Evolutionary conservation across 2,329 filamentous ascomycete genomes (phyloP).

Genomic region (Thelonectria olida): DNA sequence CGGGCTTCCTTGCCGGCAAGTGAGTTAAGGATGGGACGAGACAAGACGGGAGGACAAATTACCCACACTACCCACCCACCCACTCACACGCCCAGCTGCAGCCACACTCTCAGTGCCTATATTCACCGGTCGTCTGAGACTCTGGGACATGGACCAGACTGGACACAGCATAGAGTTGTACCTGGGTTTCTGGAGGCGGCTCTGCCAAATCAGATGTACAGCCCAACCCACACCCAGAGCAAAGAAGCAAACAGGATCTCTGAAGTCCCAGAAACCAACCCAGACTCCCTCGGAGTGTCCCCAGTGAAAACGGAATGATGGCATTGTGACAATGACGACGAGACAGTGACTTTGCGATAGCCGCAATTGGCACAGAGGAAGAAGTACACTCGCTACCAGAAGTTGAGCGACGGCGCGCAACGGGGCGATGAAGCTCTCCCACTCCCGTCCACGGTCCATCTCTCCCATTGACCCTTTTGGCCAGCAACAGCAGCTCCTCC

Average conservation of each 20-base stretch:
- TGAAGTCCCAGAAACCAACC: too few species aligned
- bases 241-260: background rate
- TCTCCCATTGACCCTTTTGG: too few species aligned
- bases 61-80: conserved; percentile 16
- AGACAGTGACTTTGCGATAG: background rate
- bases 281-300: conserved; percentile 19
- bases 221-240: background rate
- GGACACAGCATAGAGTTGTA: background rate
- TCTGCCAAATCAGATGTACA: background rate
- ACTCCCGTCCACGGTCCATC: background rate
- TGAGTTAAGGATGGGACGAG: background rate
- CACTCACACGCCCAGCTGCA: background rate
- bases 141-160: background rate
- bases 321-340: conserved; percentile 9
- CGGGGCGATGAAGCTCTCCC: too few species aligned
- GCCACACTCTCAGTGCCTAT: background rate
- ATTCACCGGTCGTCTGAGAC: background rate
- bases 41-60: conserved; percentile 4
- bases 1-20: background rate
- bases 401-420: conserved; percentile 4
- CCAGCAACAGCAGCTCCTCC: background rate
- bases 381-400: background rate
- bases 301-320: conserved; percentile 19
- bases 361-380: conserved; percentile 12
- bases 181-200: background rate